These are phyloP conservation scores for Stentor roeselii DNA, from an alignment of 73 alveolate genomes.

Conservation along the genomic window DNA sequence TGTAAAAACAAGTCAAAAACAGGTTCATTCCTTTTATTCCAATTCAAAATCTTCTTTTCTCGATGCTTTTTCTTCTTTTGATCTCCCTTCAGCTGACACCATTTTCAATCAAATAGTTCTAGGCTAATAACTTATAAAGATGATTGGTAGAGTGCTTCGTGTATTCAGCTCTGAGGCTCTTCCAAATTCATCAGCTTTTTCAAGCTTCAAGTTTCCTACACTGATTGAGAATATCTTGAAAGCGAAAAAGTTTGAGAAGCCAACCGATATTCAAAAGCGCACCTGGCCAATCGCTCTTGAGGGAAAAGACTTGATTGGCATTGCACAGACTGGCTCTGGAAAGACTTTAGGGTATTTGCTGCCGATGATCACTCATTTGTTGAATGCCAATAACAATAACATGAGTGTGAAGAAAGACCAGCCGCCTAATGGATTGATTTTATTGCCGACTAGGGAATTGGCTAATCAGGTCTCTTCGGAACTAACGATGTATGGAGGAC, in stretches of 20 bases:
- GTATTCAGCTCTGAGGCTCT: background rate
- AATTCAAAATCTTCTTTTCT: background rate
- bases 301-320: conserved; percentile 67
- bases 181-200: background rate
- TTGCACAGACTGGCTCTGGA: conserved; percentile 94
- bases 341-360: conserved; percentile 83
- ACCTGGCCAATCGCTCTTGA: conserved; percentile 28
- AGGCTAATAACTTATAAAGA: background rate
- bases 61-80: background rate
- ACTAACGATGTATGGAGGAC: conserved; percentile 26
- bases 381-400: conserved; percentile 39
- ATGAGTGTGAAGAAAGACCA: conserved; percentile 57
- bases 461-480: conserved; percentile 43
- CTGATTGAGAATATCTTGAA: background rate
- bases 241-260: background rate
- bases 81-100: background rate
- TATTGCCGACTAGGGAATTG: conserved; percentile 63
- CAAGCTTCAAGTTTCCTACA: background rate
- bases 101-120: background rate
- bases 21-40: too few relatives aligned
- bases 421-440: conserved; percentile 53
- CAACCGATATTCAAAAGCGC: conserved; percentile 22
- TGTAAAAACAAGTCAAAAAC: too few relatives aligned
- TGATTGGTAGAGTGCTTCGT: background rate
- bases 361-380: conserved; percentile 66